These are phyloP conservation scores for Aureobasidium namibiae DNA, from an alignment of 2,329 filamentous ascomycete species.

Conservation along the genomic window DNA sequence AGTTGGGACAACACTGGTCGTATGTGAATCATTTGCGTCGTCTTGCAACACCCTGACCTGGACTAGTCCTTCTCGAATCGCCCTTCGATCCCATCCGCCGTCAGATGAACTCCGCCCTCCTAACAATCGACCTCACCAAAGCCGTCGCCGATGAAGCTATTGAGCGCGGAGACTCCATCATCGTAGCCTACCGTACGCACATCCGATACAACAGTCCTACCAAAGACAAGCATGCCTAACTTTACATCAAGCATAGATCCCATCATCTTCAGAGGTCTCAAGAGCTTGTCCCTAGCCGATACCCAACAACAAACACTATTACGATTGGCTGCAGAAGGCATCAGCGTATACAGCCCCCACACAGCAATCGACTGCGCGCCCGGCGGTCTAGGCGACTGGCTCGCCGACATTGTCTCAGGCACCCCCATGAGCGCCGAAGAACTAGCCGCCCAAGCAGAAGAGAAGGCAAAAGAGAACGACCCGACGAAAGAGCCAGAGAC, in stretches of 20 bases:
- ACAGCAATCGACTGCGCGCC: slow-evolving; percentile 86
- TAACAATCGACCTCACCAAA: slow-evolving; percentile 86
- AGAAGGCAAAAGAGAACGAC: background rate
- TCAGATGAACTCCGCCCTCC: slow-evolving; percentile 60
- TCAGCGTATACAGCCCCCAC: slow-evolving; percentile 93
- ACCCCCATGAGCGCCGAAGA: slow-evolving; percentile 28
- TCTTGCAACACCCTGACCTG: slow-evolving; percentile 11
- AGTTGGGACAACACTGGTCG: slow-evolving; percentile 94
- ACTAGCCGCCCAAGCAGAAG: slow-evolving; percentile 13
- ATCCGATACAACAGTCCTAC: background rate
- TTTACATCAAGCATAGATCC: slow-evolving; percentile 55
- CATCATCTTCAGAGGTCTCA: slow-evolving; percentile 90
- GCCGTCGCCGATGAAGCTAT: slow-evolving; percentile 89
- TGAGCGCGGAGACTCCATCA: slow-evolving; percentile 61
- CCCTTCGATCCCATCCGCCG: slow-evolving; percentile 50
- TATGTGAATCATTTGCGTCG: slow-evolving; percentile 26
- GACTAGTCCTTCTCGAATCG: slow-evolving; percentile 58
- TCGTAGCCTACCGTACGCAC: slow-evolving; percentile 79
- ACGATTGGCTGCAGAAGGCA: slow-evolving; percentile 71
- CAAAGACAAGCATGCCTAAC: slow-evolving; percentile 18
- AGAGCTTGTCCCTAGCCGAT: slow-evolving; percentile 75
- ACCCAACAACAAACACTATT: slow-evolving; percentile 82
- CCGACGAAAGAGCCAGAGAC: background rate
- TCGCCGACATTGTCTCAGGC: slow-evolving; percentile 74
- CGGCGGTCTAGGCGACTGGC: slow-evolving; percentile 85